These are phyloP conservation scores for Fomitopsis serialis DNA, from an alignment of 768 basidiomycete species.

Conservation along the genomic window DNA sequence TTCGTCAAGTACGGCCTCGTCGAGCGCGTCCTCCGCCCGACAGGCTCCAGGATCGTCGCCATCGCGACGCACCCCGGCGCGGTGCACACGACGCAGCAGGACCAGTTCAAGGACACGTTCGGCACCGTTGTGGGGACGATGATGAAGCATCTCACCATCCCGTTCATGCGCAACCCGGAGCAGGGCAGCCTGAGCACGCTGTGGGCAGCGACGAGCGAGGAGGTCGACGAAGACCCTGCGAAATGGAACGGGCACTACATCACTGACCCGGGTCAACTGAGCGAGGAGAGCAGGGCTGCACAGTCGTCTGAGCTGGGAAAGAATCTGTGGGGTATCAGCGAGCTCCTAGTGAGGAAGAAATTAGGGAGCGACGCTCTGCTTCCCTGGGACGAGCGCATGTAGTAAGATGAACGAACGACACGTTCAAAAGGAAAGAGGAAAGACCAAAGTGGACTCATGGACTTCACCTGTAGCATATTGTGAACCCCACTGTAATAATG, in stretches of 20 bases:
- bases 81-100: constrained; percentile 22
- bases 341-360: constrained; percentile 21
- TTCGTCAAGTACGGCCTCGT: constrained; percentile 29
- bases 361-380: constrained; percentile 19
- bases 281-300: constrained; percentile 20
- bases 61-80: constrained; percentile 26
- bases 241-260: constrained; percentile 23
- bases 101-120: constrained; percentile 24
- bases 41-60: constrained; percentile 17
- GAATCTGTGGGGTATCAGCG: constrained; percentile 27
- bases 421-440: too few species aligned
- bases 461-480: background rate
- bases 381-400: constrained; percentile 13
- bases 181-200: constrained; percentile 23
- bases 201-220: constrained; percentile 27
- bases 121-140: constrained; percentile 17
- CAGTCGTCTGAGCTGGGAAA: constrained; percentile 20
- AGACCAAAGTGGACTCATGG: too few species aligned
- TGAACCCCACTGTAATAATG: too few species aligned
- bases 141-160: constrained; percentile 16
- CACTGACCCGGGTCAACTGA: constrained; percentile 16
- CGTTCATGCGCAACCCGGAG: constrained; percentile 24
- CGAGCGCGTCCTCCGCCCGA: constrained; percentile 18
- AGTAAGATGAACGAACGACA: background rate
- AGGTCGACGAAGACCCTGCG: constrained; percentile 15